Conservation (phyloP, 2,329 filamentous ascomycete species). For the Aureobasidium vineae region DNA sequence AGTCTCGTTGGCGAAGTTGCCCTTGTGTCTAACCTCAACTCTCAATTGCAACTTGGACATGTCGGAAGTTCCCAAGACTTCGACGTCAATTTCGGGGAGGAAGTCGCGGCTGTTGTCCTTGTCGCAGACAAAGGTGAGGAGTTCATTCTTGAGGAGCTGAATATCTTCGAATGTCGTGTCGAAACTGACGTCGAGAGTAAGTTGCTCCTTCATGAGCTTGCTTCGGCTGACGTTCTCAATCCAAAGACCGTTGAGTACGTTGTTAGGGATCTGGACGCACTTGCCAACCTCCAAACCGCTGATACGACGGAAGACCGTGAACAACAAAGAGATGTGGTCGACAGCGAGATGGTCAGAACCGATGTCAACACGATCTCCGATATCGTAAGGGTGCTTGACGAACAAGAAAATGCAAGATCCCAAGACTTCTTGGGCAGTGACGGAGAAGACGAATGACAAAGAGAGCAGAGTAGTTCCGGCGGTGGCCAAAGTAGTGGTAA, state of each 20-base stretch:
- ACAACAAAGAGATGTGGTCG: constrained; percentile 90
- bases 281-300: constrained; percentile 68
- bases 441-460: constrained; percentile 93
- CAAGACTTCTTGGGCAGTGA: constrained; percentile 90
- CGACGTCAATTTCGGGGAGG: constrained; percentile 75
- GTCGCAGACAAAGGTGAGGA: constrained; percentile 78
- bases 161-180: constrained; percentile 89
- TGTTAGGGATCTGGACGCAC: constrained; percentile 76
- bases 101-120: constrained; percentile 91
- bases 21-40: constrained; percentile 84
- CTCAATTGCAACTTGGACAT: constrained; percentile 84
- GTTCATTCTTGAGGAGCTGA: constrained; percentile 77
- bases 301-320: constrained; percentile 85
- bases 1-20: constrained; percentile 64
- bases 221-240: constrained; percentile 91
- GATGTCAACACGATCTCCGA: constrained; percentile 91
- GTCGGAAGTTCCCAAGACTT: constrained; percentile 74
- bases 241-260: constrained; percentile 87
- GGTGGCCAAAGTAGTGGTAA: constrained; percentile 80
- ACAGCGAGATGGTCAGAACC: constrained; percentile 69
- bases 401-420: constrained; percentile 98
- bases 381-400: constrained; percentile 96
- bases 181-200: constrained; percentile 77
- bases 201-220: constrained; percentile 84
- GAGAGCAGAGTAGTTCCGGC: constrained; percentile 90